Conservation (phyloP, 139 green algal species). For the Chlorella sp. region DNA sequence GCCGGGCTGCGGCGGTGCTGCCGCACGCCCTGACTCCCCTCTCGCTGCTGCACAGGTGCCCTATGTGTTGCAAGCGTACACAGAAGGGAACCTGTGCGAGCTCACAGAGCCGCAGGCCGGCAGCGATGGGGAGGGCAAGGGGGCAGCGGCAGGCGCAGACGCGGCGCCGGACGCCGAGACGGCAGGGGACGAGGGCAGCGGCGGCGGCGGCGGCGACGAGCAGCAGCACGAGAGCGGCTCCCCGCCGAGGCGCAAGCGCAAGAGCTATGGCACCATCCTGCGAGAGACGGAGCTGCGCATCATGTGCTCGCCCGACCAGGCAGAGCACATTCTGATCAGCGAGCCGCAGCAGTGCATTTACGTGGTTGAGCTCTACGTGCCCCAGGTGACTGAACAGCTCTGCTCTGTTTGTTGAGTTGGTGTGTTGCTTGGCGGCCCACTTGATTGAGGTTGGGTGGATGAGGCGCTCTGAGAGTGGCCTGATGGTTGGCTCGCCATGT, state of each 20-base stretch:
- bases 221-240: too few species aligned
- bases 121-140: too few species aligned
- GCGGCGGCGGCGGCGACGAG: too few species aligned
- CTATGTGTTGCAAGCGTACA: slow-evolving; percentile 1
- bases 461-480: too few species aligned
- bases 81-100: slow-evolving; percentile 8
- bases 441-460: too few species aligned
- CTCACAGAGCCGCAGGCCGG: background rate
- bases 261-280: slow-evolving; percentile 2
- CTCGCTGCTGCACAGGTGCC: slow-evolving; percentile 7
- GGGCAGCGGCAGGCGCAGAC: too few species aligned
- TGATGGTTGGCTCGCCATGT: too few species aligned
- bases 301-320: slow-evolving; percentile 17
- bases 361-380: slow-evolving; percentile 7
- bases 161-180: background rate
- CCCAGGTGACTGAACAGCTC: too few species aligned
- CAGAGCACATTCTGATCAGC: background rate
- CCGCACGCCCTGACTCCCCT: background rate
- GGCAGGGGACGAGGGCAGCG: too few species aligned
- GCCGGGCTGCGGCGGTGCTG: background rate
- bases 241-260: too few species aligned
- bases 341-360: slow-evolving; percentile 29
- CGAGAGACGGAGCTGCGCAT: slow-evolving; percentile 11
- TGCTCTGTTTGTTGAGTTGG: too few species aligned
- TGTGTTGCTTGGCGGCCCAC: too few species aligned